Evolutionary conservation across 129 eudicot genomes (phyloP), one percentile per base, ranked within the genome.

Genomic region (Mikania micrantha): DNA sequence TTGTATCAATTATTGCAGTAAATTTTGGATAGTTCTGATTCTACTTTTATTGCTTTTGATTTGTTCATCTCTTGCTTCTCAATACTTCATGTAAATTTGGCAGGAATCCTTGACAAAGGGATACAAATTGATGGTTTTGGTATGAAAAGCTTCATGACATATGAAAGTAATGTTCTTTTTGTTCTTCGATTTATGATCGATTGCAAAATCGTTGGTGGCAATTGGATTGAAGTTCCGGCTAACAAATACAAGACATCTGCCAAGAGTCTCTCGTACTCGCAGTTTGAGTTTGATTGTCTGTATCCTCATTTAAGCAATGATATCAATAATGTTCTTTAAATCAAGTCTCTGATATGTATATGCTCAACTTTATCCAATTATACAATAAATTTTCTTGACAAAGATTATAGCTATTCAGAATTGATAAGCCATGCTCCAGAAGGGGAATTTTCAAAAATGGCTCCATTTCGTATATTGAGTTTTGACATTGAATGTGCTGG

Each of bases 401-500:
- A 36, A 67, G 29, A 20, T 54, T 68, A 73, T 72, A 93, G 98
- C 58, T 88, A 80, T 76, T 78, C 86, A 34, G 95, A 93, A 62
- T 74, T 93, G 86, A 81, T 84, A 47, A 93, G 98, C 84, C 96
- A 93, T 86, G 80, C 70, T 34, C 86, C 95, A 47, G 98, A 93
- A 82, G 98, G 98, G 56, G 95, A 88, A 75, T 93, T 74, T 71
- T 93, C 98, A 38, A 88, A 84, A 83, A 86, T 93, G 95, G 98
- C 96, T 38, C 98, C 98, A 61, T 93, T 93, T 83, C 95, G 98
- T 44, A 84, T 93, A 76, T 70, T 93, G 64, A 93, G 98, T 77
- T 93, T 93, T 81, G 98, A 93, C 74, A 93, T 93, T 29, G 98
- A 93, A 66, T 93, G 98, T 49, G 98, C 98, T 78, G 98, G 98